phyloP scores from a whole-genome alignment of 768 basidiomycete species.

The Tylopilus subfusipes region DNA sequence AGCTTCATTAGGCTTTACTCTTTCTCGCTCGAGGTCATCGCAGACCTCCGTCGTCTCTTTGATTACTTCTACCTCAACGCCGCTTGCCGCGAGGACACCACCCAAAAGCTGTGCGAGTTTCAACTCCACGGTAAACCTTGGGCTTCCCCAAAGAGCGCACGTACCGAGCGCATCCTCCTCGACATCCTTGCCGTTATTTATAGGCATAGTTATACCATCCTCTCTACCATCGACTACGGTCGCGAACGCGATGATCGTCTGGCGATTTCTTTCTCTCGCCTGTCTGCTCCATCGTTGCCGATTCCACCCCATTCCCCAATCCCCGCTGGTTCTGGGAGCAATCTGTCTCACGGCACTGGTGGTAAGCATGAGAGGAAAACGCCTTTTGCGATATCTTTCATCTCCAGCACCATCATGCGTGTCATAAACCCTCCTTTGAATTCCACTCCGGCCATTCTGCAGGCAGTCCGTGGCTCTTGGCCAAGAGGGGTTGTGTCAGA shows the following conservation, averaged over 20 bases:
- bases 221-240: conserved; percentile 74
- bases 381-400: conserved; percentile 73
- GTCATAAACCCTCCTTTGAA: conserved; percentile 76
- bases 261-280: conserved; percentile 65
- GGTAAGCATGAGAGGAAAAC: conserved; percentile 34
- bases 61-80: conserved; percentile 43
- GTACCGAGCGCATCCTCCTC: conserved; percentile 65
- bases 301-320: conserved; percentile 38
- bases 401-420: conserved; percentile 62
- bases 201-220: conserved; percentile 57
- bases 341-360: conserved; percentile 36
- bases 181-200: conserved; percentile 63
- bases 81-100: conserved; percentile 50
- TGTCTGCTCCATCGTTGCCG: conserved; percentile 34
- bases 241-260: conserved; percentile 72
- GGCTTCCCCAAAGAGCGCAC: conserved; percentile 61
- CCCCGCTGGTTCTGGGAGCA: conserved; percentile 38
- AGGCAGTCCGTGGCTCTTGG: conserved; percentile 74
- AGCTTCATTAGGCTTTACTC: conserved; percentile 67
- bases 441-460: conserved; percentile 76
- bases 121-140: conserved; percentile 68
- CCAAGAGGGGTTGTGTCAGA: conserved; percentile 76
- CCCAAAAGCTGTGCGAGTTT: conserved; percentile 64
- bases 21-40: conserved; percentile 53
- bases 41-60: conserved; percentile 53